phyloP scores from a whole-genome alignment of 176 grass and related monocot genomes.

The Eragrostis curvula region DNA sequence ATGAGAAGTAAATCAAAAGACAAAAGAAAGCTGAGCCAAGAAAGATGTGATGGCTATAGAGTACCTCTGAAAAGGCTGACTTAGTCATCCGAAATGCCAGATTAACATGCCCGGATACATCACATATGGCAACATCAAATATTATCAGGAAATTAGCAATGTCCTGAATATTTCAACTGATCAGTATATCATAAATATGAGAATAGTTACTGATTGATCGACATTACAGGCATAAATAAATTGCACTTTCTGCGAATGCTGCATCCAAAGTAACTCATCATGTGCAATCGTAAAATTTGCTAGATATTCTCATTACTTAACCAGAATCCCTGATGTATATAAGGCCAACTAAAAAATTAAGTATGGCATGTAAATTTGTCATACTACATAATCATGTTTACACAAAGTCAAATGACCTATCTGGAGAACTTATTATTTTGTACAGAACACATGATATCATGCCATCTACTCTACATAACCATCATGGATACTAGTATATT shows the following conservation, averaged over 20 bases:
- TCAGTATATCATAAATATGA: conserved; percentile 32
- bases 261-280: not conserved
- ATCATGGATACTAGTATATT: not conserved
- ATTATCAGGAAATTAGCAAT: conserved; percentile 62
- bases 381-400: conserved; percentile 12
- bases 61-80: conserved; percentile 74
- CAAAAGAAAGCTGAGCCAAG: not conserved
- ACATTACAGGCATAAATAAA: not conserved
- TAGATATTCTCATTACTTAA: conserved; percentile 6
- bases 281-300: conserved; percentile 28
- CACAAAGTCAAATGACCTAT: conserved; percentile 1
- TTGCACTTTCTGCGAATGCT: not conserved
- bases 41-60: conserved; percentile 13
- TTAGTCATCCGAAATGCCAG: conserved; percentile 73
- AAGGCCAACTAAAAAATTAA: conserved; percentile 34
- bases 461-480: not conserved
- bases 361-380: conserved; percentile 1
- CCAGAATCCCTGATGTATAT: conserved; percentile 9
- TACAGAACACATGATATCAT: not conserved
- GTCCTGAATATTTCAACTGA: conserved; percentile 54
- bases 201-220: not conserved
- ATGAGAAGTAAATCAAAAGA: conserved; percentile 16
- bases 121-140: conserved; percentile 68
- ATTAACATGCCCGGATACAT: conserved; percentile 82
- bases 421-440: conserved; percentile 1